Percentiles rank a stretch among this genome's conserved stretches.
These are phyloP conservation scores for Populus tremula DNA, from an alignment of 345 rosid genomes.

Conservation along the genomic window DNA sequence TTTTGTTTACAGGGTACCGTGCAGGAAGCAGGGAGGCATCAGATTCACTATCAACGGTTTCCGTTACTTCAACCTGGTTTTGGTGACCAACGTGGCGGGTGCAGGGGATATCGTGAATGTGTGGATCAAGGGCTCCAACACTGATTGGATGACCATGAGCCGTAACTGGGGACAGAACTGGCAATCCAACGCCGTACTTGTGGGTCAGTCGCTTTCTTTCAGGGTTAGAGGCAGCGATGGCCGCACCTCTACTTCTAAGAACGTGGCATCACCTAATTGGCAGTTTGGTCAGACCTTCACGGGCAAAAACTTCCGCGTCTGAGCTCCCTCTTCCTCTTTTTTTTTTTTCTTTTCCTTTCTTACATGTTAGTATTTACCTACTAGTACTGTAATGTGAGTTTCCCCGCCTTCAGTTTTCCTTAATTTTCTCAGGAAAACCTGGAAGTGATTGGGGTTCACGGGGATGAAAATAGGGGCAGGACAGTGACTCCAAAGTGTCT, in stretches of 20 bases:
- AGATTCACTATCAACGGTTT: conserved; percentile 69
- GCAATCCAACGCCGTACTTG: conserved; percentile 59
- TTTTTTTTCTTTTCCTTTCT: too few relatives aligned
- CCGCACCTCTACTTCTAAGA: conserved; percentile 47
- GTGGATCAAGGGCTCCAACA: conserved; percentile 50
- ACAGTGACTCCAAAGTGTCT: not conserved
- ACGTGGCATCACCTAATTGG: conserved; percentile 47
- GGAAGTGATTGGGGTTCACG: conserved; percentile 7
- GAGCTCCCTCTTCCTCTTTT: not conserved
- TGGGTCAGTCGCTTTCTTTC: conserved; percentile 56
- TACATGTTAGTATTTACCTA: too few relatives aligned
- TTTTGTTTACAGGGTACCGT: conserved; percentile 42
- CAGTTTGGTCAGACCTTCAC: conserved; percentile 58
- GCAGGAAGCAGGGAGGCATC: conserved; percentile 60
- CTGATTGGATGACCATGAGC: conserved; percentile 61
- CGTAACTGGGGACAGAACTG: conserved; percentile 81
- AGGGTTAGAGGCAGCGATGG: conserved; percentile 47
- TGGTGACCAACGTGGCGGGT: conserved; percentile 67
- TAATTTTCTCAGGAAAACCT: conserved; percentile 15
- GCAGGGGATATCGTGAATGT: conserved; percentile 57
- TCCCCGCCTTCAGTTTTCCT: conserved; percentile 17
- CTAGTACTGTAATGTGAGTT: not conserved
- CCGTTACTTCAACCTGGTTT: conserved; percentile 67
- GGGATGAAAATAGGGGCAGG: not conserved
- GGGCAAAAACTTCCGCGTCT: conserved; percentile 55